phyloP scores from a whole-genome alignment of 768 basidiomycete species.

The Xanthoconium stramineum region DNA sequence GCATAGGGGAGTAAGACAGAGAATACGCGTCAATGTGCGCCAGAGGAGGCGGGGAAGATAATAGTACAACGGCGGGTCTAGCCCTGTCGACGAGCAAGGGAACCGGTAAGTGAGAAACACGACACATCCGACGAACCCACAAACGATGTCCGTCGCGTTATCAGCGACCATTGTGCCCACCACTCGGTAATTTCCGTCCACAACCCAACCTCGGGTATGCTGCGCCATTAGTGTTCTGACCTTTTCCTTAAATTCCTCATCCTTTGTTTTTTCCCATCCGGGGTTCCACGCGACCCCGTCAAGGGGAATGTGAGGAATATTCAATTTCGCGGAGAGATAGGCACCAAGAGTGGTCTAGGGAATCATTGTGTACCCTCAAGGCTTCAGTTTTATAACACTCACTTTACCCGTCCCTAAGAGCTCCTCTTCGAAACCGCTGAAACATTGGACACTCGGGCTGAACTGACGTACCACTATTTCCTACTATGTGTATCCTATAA shows the following conservation, averaged over 20 bases:
- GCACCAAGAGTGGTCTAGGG: constrained; percentile 45
- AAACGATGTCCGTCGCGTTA: constrained; percentile 49
- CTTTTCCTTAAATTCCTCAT: constrained; percentile 22
- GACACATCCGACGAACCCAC: constrained; percentile 31
- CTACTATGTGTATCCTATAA: constrained; percentile 47
- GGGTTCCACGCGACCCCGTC: constrained; percentile 50
- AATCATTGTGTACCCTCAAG: neutral
- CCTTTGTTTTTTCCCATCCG: constrained; percentile 38
- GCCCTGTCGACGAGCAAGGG: constrained; percentile 41
- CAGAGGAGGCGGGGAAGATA: constrained; percentile 59
- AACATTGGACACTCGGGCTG: neutral
- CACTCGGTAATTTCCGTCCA: constrained; percentile 46
- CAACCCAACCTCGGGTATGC: constrained; percentile 45
- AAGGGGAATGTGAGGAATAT: constrained; percentile 44
- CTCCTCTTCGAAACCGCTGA: neutral
- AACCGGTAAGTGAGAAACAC: neutral
- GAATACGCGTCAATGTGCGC: constrained; percentile 48
- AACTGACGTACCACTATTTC: constrained; percentile 47
- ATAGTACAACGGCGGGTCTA: constrained; percentile 58
- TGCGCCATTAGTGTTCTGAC: constrained; percentile 24
- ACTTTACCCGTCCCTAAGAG: constrained; percentile 40
- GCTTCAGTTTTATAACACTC: constrained; percentile 5
- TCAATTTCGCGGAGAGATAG: constrained; percentile 42
- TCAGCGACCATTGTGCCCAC: constrained; percentile 35
- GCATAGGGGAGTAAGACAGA: constrained; percentile 39